Conservation (phyloP, 1,284 basidiomycete species). For the Leccinum pachyderme region DNA sequence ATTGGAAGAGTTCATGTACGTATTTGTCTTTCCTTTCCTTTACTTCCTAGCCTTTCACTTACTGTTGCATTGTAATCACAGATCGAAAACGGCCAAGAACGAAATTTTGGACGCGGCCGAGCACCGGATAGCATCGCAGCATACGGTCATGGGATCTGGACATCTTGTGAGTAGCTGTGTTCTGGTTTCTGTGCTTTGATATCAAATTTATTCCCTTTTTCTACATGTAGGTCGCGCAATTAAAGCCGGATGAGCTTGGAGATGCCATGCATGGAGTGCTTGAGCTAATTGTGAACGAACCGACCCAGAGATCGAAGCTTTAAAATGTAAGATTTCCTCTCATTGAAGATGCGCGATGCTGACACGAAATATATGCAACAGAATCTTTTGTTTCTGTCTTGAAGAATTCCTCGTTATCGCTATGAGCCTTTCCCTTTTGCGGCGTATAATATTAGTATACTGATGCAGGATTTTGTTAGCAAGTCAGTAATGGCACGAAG, state of each 20-base stretch:
- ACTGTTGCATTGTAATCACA: conserved; percentile 2
- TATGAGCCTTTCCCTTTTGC: background rate
- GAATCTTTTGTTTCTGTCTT: background rate
- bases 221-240: conserved; percentile 23
- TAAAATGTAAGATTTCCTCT: background rate
- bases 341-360: background rate
- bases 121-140: conserved; percentile 21
- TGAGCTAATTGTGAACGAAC: conserved; percentile 9
- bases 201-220: background rate
- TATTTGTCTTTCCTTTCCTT: background rate
- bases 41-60: background rate
- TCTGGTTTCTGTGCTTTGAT: background rate
- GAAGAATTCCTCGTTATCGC: background rate
- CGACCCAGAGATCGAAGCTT: conserved; percentile 14
- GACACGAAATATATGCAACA: background rate
- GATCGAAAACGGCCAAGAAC: conserved; percentile 25
- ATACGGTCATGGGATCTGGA: conserved; percentile 28
- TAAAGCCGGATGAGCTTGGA: conserved; percentile 31
- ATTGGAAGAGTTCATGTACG: conserved; percentile 33
- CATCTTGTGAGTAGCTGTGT: conserved; percentile 24
- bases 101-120: conserved; percentile 31
- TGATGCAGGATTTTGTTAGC: background rate
- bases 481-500: background rate
- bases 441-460: background rate
- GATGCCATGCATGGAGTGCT: conserved; percentile 29